Evolutionary conservation across 2,329 filamentous ascomycete species (phyloP), one percentile per base, ranked within the genome.

Genomic region (Chaetomium strumarium): DNA sequence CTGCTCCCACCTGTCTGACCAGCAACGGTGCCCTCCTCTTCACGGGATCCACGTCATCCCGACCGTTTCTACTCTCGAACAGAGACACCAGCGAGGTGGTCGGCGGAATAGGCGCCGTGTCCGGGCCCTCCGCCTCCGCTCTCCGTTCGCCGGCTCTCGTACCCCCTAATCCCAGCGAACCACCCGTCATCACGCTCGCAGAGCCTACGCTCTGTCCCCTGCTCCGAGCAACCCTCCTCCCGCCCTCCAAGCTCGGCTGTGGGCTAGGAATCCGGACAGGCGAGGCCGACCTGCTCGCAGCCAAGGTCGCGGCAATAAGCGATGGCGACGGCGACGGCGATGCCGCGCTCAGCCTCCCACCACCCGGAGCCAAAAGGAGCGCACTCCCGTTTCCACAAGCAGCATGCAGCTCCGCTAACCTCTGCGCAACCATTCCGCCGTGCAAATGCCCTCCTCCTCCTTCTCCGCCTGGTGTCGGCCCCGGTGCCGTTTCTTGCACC

Each of bases 41-140:
- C 6, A 66, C 61, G 3, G 68, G 67, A 41, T 70, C 67, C n/a
- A 58, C 60, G 12, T 58, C 62, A 14, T 58, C 60, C 14, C 59
- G 46, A 17, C 55, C 56, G 52, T 57, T 53, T 39, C 70, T 75
- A 57, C 75, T 72, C 67, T 90, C 86, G 59, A 89, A 89, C 70
- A 88, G 75, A 37, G 79, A 79, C 49, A 89, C 84, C 17, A 89
- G 72, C 5, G 82, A 79, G 3, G 74, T 80, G 0, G 85, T 84
- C 0, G 85, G 76, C 20, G 78, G 72, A 46, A 86, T 83, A 6
- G 81, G 72, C 1, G 73, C 76, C 10, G 78, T 78, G 63, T 87
- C 80, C 12, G 75, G 70, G 9, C 75, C 70, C 14, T 55, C 51
- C 46, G n/a, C 17, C 3, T 46, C 40, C 19, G 2, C 19, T 16